A percentile compares a stretch with the other conserved stretches of the same genome.
phyloP scores from a whole-genome alignment of 2,329 filamentous ascomycete genomes.

The Venturia oleaginea region DNA sequence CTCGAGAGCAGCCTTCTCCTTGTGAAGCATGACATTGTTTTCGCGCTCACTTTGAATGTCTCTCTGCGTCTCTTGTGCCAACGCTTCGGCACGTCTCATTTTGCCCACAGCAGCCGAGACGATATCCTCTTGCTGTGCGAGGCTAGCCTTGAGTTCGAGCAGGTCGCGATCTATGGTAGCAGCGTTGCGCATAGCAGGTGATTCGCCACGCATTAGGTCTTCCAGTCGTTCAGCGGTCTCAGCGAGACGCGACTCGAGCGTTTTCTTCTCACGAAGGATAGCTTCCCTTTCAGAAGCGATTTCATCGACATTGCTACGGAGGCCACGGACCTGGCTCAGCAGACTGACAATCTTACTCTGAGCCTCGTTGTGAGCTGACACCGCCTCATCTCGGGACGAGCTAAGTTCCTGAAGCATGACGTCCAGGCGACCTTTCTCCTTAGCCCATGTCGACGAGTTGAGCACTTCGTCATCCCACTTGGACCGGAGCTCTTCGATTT shows the following conservation, averaged over 20 bases:
- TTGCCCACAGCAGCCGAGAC: slow-evolving; percentile 87
- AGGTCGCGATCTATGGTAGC: slow-evolving; percentile 83
- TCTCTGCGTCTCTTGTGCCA: slow-evolving; percentile 83
- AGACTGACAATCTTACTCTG: slow-evolving; percentile 88
- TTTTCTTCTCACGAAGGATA: slow-evolving; percentile 80
- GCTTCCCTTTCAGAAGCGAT: slow-evolving; percentile 75
- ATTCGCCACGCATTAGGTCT: slow-evolving; percentile 76
- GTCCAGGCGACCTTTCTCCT: slow-evolving; percentile 90
- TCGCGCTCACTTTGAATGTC: slow-evolving; percentile 84
- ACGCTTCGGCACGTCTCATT: slow-evolving; percentile 87
- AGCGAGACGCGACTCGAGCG: slow-evolving; percentile 71
- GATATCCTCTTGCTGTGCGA: slow-evolving; percentile 91
- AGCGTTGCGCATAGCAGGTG: slow-evolving; percentile 78
- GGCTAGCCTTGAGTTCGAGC: slow-evolving; percentile 74
- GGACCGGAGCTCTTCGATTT: slow-evolving; percentile 84
- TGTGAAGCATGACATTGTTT: slow-evolving; percentile 68
- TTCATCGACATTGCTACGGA: slow-evolving; percentile 80
- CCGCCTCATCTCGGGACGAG: slow-evolving; percentile 86
- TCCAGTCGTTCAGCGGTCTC: slow-evolving; percentile 86
- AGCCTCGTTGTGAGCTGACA: slow-evolving; percentile 86
- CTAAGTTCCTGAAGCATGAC: slow-evolving; percentile 81
- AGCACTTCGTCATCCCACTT: slow-evolving; percentile 99
- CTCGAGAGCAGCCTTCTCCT: slow-evolving; percentile 82
- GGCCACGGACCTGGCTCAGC: slow-evolving; percentile 76
- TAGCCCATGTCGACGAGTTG: slow-evolving; percentile 96